Evolutionary conservation across 345 rosid species (phyloP).

Genomic region (Populus alba): DNA sequence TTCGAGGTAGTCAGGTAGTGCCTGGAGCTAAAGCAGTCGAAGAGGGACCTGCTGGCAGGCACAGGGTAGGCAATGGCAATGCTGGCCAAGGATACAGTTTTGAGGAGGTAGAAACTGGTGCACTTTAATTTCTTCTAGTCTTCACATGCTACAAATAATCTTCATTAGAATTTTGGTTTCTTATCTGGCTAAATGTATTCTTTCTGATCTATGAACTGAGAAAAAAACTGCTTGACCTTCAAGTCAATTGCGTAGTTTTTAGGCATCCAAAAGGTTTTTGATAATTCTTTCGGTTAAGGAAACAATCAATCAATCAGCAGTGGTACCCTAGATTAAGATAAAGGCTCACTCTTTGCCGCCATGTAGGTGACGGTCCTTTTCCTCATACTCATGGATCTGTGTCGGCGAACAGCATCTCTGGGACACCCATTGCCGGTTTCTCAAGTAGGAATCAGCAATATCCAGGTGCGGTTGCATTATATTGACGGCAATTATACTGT

Average conservation of each 20-base stretch:
- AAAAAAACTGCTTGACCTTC: background rate
- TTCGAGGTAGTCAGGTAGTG: constrained; percentile 57
- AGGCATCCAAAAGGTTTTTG: background rate
- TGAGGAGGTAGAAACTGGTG: constrained; percentile 65
- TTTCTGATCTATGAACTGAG: no score
- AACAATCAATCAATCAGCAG: background rate
- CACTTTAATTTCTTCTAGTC: background rate
- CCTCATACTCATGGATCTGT: constrained; percentile 95
- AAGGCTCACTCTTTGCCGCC: constrained; percentile 4
- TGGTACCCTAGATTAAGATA: background rate
- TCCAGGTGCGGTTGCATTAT: constrained; percentile 96
- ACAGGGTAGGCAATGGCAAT: constrained; percentile 88
- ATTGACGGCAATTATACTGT: constrained; percentile 97
- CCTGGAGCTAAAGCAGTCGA: constrained; percentile 80
- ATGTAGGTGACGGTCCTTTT: constrained; percentile 94
- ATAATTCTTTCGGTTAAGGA: background rate
- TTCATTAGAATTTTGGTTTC: background rate
- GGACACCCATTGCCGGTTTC: constrained; percentile 85
- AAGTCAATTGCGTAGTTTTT: background rate
- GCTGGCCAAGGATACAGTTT: constrained; percentile 99
- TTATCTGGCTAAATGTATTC: background rate
- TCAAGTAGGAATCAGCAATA: constrained; percentile 83
- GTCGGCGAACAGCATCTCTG: constrained; percentile 73
- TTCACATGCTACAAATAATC: background rate
- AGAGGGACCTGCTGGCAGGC: constrained; percentile 68